Evolutionary conservation across 345 rosid species (phyloP), one percentile per base, ranked within the genome.

Genomic region (Euclidium syriacum): DNA sequence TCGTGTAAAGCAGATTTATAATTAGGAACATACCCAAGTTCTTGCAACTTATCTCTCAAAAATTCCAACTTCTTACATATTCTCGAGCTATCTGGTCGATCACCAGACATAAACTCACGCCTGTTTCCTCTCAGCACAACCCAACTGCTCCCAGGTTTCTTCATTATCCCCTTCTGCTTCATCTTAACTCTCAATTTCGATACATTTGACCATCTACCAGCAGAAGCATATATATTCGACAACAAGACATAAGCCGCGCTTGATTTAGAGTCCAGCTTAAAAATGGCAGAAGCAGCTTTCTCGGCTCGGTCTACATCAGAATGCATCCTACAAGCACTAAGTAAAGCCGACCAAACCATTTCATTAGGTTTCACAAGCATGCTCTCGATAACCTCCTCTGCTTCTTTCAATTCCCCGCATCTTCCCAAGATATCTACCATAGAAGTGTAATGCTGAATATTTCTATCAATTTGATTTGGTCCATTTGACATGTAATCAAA

Each of bases 371-470:
- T 26, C 76, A 78, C 14, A 5, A 77, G 73, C 84, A 81, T 84
- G 53, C 53, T 76, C 61, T 57, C 42, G 11, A 84, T 75, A 9
- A 82, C 66, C 23, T 84, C 75, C 71, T 87, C 95, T 36, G 90
- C 91, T 64, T 84, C 86, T 36, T 80, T 76, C 54, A 84, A 16
- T 30, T 84, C 56, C 59, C 98, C 87, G 4, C 76, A 47, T 72
- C 90, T 77, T 44, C 98, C 85, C 52, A 84, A 65, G 43, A 88
- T 71, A 51, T 84, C 84, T 24, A 88, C 88, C 91, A 91, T 81
- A 54, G 91, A 88, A 70, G 82, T 62, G 62, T 78, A 84, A 64
- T 84, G 98, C 62, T 83, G 85, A 29, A 79, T 73, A 66, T 67
- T 78, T 68, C 77, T 11, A 36, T 53, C 26, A 0, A 76, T 22